Evolutionary conservation across 352 stramenopile species (phyloP).

Genomic region (Globisporangium apiculatum): DNA sequence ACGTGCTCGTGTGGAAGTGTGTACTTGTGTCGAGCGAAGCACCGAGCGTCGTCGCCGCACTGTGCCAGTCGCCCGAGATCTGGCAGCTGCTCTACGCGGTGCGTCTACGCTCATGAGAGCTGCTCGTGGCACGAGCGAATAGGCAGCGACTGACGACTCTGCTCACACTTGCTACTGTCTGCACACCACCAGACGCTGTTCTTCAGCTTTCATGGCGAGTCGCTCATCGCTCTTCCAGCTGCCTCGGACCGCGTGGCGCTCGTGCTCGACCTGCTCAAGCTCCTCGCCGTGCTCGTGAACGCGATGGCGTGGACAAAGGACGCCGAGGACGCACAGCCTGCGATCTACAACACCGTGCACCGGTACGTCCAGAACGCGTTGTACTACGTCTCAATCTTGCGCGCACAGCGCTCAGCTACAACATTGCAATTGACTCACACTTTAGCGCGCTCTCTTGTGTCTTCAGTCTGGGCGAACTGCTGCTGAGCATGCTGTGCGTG

Average conservation of each 20-base stretch:
- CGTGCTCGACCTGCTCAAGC: constrained; percentile 46
- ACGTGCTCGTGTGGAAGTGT: constrained; percentile 54
- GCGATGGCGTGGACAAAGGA: constrained; percentile 37
- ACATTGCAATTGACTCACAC: too few species aligned
- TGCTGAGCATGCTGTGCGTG: constrained; percentile 37
- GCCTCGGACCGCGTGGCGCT: constrained; percentile 20
- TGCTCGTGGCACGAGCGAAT: too few species aligned
- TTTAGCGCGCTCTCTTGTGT: too few species aligned
- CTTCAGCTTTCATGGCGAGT: constrained; percentile 21
- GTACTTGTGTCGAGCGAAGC: constrained; percentile 47
- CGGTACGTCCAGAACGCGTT: constrained; percentile 10
- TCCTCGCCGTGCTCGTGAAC: constrained; percentile 53
- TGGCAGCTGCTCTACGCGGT: constrained; percentile 46
- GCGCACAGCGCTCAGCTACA: too few species aligned
- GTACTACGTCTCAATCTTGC: too few species aligned
- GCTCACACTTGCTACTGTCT: background rate
- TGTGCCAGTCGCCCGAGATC: constrained; percentile 21
- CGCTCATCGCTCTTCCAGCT: constrained; percentile 12
- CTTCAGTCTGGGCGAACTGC: constrained; percentile 30
- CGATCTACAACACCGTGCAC: constrained; percentile 20
- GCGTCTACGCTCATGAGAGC: background rate
- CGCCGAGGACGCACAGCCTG: constrained; percentile 18
- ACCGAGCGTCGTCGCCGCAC: constrained; percentile 16
- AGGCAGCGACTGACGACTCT: too few species aligned
- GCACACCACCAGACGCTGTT: constrained; percentile 33